These are phyloP conservation scores for Colletotrichum gigasporum DNA, from an alignment of 2,329 filamentous ascomycete species.

Conservation along the genomic window DNA sequence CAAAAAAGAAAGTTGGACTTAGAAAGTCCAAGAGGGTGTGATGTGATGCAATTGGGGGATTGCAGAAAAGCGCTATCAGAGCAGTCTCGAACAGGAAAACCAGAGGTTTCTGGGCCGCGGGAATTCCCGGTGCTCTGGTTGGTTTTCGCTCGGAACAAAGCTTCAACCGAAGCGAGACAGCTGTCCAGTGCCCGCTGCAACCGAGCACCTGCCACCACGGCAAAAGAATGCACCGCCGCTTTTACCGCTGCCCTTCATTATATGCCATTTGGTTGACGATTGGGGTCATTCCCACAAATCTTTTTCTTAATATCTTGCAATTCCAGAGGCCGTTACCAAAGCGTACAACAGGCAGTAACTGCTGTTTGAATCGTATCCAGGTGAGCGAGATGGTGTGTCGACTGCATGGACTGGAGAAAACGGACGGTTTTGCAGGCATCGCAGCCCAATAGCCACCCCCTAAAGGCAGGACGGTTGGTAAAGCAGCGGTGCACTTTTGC, in stretches of 20 bases:
- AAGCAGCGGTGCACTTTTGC: not conserved
- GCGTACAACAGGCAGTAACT: too few species aligned
- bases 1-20: slow-evolving; percentile 21
- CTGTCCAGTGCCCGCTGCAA: slow-evolving; percentile 3
- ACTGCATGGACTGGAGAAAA: too few species aligned
- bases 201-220: not conserved
- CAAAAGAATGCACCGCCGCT: slow-evolving; percentile 7
- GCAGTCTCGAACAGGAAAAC: slow-evolving; percentile 30
- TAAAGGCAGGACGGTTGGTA: not conserved
- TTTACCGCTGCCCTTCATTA: slow-evolving; percentile 11
- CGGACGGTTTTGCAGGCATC: too few species aligned
- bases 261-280: too few species aligned
- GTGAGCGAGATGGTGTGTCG: too few species aligned
- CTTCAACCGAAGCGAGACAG: slow-evolving; percentile 27
- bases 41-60: slow-evolving; percentile 31
- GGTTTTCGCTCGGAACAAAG: slow-evolving; percentile 25
- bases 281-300: too few species aligned
- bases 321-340: too few species aligned
- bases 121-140: slow-evolving; percentile 29
- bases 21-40: slow-evolving; percentile 9
- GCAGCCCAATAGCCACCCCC: too few species aligned
- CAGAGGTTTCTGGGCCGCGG: slow-evolving; percentile 30
- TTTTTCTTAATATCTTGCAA: too few species aligned
- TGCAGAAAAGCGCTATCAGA: slow-evolving; percentile 27
- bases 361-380: too few species aligned